Evolutionary conservation across 345 rosid species (phyloP).

Genomic region (Populus pruinosa): DNA sequence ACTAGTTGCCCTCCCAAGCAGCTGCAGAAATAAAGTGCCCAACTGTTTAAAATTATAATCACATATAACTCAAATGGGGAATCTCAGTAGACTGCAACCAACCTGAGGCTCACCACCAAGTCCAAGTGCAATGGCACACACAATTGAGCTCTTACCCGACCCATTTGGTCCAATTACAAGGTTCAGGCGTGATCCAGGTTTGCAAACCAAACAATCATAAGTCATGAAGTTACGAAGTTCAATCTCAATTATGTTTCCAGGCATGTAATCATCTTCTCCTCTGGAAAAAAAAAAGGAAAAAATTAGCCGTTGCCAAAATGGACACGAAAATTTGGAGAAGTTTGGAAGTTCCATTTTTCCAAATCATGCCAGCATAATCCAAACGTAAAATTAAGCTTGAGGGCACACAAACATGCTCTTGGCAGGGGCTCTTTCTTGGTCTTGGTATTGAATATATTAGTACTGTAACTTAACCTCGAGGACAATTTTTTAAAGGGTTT

Average conservation of each 20-base stretch:
- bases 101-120: conserved; percentile 95
- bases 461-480: no score
- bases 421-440: no score
- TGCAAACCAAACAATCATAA: conserved; percentile 66
- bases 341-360: no score
- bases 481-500: no score
- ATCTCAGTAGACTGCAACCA: conserved; percentile 23
- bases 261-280: conserved; percentile 85
- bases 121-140: conserved; percentile 93
- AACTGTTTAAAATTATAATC: background rate
- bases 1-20: conserved; percentile 85
- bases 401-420: no score
- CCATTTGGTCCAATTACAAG: conserved; percentile 97
- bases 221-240: conserved; percentile 93
- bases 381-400: no score
- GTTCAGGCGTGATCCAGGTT: conserved; percentile 82
- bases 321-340: background rate
- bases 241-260: conserved; percentile 78
- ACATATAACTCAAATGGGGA: conserved; percentile 3
- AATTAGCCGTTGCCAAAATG: background rate
- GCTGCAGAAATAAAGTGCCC: conserved; percentile 38
- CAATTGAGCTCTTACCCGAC: conserved; percentile 94
- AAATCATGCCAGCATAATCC: no score
- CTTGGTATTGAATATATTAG: no score
- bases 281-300: conserved; percentile 30